Evolutionary conservation across 495 filamentous ascomycete species (phyloP).

Genomic region (Xylaria cubensis): DNA sequence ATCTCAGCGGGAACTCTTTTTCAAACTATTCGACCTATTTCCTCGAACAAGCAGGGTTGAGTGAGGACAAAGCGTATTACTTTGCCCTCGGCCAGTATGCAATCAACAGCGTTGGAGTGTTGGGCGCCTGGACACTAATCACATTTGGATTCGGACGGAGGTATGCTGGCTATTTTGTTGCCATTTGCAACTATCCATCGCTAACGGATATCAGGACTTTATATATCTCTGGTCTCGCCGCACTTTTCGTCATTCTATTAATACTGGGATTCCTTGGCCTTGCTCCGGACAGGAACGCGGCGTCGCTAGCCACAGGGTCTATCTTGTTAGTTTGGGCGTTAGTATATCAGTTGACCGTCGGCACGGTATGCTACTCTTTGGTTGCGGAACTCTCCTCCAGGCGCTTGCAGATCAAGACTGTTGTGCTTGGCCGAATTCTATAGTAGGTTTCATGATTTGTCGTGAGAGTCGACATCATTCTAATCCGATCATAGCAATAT

Average conservation of each 20-base stretch:
- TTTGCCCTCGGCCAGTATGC: conserved; percentile 78
- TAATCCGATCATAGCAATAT: conserved; percentile 59
- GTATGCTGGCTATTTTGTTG: conserved; percentile 15
- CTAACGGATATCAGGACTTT: conserved; percentile 51
- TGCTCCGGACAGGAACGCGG: conserved; percentile 59
- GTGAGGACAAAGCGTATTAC: conserved; percentile 63
- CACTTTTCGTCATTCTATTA: conserved; percentile 69
- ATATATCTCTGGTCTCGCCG: conserved; percentile 71
- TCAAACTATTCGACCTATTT: conserved; percentile 83
- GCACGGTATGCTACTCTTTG: conserved; percentile 79
- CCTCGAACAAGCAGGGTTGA: conserved; percentile 73
- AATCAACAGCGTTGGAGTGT: conserved; percentile 76
- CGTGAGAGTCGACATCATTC: conserved; percentile 13
- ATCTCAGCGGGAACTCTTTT: conserved; percentile 78
- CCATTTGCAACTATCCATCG: not conserved
- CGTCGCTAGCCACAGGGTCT: conserved; percentile 69
- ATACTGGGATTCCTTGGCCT: conserved; percentile 78
- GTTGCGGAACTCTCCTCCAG: conserved; percentile 77
- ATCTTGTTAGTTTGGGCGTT: conserved; percentile 77
- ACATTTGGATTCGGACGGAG: conserved; percentile 71
- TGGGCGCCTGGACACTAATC: conserved; percentile 79
- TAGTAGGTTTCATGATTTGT: conserved; percentile 52
- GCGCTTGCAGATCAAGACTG: conserved; percentile 78
- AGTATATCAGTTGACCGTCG: conserved; percentile 77
- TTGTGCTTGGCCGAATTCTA: conserved; percentile 66